A percentile compares a stretch with the other conserved stretches of the same genome.
Evolutionary conservation across 2,329 filamentous ascomycete species (phyloP).

Genomic region (Penicillium sp.): DNA sequence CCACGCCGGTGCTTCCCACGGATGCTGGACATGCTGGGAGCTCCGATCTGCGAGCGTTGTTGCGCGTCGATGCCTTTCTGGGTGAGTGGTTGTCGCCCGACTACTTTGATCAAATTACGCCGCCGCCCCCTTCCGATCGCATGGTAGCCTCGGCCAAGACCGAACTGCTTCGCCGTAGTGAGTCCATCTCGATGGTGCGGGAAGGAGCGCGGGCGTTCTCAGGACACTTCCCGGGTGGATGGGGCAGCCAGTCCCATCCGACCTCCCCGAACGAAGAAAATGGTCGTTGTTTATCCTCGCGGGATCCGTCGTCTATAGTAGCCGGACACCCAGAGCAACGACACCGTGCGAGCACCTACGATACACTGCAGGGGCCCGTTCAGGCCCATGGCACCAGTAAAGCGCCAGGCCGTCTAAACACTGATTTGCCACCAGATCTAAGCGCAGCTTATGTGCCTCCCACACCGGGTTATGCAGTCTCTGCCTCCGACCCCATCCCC

Average conservation of each 20-base stretch:
- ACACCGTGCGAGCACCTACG: slow-evolving; percentile 50
- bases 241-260: slow-evolving; percentile 45
- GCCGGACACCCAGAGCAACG: slow-evolving; percentile 31
- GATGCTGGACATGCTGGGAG: not conserved
- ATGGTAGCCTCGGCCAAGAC: slow-evolving; percentile 90
- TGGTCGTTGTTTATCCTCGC: slow-evolving; percentile 15
- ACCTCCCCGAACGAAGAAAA: slow-evolving; percentile 26
- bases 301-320: slow-evolving; percentile 1
- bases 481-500: slow-evolving; percentile 75
- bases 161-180: slow-evolving; percentile 73
- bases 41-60: slow-evolving; percentile 28
- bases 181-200: slow-evolving; percentile 52
- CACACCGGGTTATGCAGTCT: slow-evolving; percentile 77
- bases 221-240: slow-evolving; percentile 56
- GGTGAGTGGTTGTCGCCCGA: slow-evolving; percentile 93
- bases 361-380: slow-evolving; percentile 32
- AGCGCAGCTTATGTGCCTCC: slow-evolving; percentile 67
- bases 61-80: slow-evolving; percentile 87
- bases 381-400: slow-evolving; percentile 19
- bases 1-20: slow-evolving; percentile 1
- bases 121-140: slow-evolving; percentile 77
- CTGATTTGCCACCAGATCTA: slow-evolving; percentile 28
- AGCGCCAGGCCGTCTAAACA: slow-evolving; percentile 33
- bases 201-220: slow-evolving; percentile 39
- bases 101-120: slow-evolving; percentile 90